Percentiles rank a stretch among this genome's conserved stretches.
These are phyloP conservation scores for Neopestalotiopsis sp. DNA, from an alignment of 2,329 filamentous ascomycete species.

Conservation along the genomic window DNA sequence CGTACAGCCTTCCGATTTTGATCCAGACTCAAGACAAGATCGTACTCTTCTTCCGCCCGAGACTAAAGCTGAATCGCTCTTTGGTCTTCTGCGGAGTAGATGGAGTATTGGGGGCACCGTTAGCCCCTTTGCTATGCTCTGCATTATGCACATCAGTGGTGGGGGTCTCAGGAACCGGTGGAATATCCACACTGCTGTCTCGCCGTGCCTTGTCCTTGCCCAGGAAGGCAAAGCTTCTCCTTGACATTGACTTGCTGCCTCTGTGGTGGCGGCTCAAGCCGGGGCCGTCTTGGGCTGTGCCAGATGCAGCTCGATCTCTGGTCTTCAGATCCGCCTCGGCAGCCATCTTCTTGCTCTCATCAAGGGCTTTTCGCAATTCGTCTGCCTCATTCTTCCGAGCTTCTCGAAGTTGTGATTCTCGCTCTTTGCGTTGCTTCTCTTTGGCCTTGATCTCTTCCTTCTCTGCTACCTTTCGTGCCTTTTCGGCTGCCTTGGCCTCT, in stretches of 20 bases:
- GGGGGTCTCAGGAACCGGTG: slow-evolving; percentile 14
- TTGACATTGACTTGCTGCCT: slow-evolving; percentile 78
- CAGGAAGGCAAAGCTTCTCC: slow-evolving; percentile 74
- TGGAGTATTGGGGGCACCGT: slow-evolving; percentile 23
- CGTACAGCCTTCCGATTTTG: background rate
- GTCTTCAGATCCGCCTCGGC: slow-evolving; percentile 61
- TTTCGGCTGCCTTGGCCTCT: slow-evolving; percentile 63
- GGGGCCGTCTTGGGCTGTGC: slow-evolving; percentile 34
- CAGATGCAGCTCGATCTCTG: slow-evolving; percentile 56
- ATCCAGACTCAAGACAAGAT: slow-evolving; percentile 37
- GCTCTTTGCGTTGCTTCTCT: slow-evolving; percentile 48
- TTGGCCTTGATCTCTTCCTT: slow-evolving; percentile 51
- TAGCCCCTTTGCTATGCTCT: slow-evolving; percentile 25
- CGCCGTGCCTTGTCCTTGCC: slow-evolving; percentile 54
- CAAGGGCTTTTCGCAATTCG: slow-evolving; percentile 63
- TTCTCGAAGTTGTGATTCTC: slow-evolving; percentile 39
- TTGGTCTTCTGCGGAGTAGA: slow-evolving; percentile 42
- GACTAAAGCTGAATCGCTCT: slow-evolving; percentile 68
- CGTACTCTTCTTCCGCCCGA: slow-evolving; percentile 75
- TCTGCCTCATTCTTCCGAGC: slow-evolving; percentile 52
- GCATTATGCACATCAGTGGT: slow-evolving; percentile 35
- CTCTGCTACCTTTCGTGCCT: slow-evolving; percentile 48
- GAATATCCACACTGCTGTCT: slow-evolving; percentile 37
- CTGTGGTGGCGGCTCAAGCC: slow-evolving; percentile 71
- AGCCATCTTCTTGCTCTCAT: slow-evolving; percentile 55